Evolutionary conservation across 169 alveolate genomes (phyloP).

Genomic region (Babesia bigemina): DNA sequence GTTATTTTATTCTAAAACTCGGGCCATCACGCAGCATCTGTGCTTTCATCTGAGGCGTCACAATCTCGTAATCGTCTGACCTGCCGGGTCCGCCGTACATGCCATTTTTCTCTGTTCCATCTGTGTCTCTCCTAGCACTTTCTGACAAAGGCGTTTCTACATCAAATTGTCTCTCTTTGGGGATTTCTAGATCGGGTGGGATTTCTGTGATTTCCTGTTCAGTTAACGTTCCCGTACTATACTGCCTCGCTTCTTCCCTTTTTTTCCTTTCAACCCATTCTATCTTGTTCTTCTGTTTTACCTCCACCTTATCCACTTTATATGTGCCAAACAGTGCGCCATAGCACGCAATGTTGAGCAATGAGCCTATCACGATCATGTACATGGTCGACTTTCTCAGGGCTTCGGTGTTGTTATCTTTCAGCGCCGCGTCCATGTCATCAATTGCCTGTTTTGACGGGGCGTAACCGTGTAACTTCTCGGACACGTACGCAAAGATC

Average conservation of each 20-base stretch:
- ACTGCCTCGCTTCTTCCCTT: not conserved
- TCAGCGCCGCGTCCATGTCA: not conserved
- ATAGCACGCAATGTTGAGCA: constrained; percentile 17
- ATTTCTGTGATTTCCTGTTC: too few relatives aligned
- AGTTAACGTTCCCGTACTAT: not conserved
- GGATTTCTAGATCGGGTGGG: too few relatives aligned
- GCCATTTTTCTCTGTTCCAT: too few relatives aligned
- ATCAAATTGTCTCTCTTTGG: too few relatives aligned
- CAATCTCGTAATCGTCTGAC: too few relatives aligned
- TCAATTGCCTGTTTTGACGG: not conserved
- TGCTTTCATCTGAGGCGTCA: too few relatives aligned
- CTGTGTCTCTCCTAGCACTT: too few relatives aligned
- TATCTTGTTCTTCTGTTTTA: not conserved
- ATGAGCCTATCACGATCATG: constrained; percentile 9
- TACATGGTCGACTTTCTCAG: constrained; percentile 27
- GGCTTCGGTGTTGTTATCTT: constrained; percentile 10
- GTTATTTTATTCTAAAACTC: too few relatives aligned
- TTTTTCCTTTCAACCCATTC: not conserved
- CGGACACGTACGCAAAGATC: constrained; percentile 84
- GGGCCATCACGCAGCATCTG: too few relatives aligned
- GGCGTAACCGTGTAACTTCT: constrained; percentile 78
- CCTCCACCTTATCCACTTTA: not conserved
- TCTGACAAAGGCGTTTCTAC: too few relatives aligned
- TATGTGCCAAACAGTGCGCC: constrained; percentile 17
- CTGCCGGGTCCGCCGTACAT: too few relatives aligned